These are phyloP conservation scores for Elsinoe fawcettii DNA, from an alignment of 2,329 filamentous ascomycete genomes.

Conservation along the genomic window DNA sequence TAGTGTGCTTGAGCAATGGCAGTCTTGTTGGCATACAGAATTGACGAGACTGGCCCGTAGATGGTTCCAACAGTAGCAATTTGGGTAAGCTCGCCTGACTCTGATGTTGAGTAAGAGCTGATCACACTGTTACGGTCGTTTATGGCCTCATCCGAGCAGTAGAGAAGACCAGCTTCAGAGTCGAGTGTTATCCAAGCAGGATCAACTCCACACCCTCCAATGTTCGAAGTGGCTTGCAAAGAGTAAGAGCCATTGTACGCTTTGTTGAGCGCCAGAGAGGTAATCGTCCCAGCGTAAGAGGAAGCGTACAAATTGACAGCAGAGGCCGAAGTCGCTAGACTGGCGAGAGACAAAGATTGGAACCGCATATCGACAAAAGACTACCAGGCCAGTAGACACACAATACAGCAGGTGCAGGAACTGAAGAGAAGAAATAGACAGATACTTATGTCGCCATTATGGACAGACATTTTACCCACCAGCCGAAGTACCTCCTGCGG, in stretches of 20 bases:
- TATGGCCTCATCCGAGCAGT: conserved; percentile 55
- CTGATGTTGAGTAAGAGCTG: conserved; percentile 30
- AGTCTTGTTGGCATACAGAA: conserved; percentile 34
- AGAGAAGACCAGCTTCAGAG: conserved; percentile 42
- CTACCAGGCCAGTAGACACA: background rate
- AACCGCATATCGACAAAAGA: background rate
- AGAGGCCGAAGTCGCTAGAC: conserved; percentile 16
- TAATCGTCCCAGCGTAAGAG: conserved; percentile 40
- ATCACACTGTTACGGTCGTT: conserved; percentile 43
- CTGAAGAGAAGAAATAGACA: background rate
- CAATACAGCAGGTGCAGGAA: background rate
- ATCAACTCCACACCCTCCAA: conserved; percentile 44
- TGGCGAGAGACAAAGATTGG: conserved; percentile 18
- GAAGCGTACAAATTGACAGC: conserved; percentile 36
- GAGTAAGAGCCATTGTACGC: conserved; percentile 25
- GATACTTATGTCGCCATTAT: conserved; percentile 1
- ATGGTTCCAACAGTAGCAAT: conserved; percentile 30
- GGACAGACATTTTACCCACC: background rate
- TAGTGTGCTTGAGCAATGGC: conserved; percentile 39
- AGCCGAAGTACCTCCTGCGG: background rate
- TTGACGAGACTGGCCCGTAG: conserved; percentile 34
- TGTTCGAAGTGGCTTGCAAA: conserved; percentile 40
- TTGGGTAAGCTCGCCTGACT: conserved; percentile 33
- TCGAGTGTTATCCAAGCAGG: conserved; percentile 57
- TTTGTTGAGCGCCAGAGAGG: conserved; percentile 32